Conservation (phyloP, 176 grass and related monocot species). For the Miscanthus lutarioriparius region DNA sequence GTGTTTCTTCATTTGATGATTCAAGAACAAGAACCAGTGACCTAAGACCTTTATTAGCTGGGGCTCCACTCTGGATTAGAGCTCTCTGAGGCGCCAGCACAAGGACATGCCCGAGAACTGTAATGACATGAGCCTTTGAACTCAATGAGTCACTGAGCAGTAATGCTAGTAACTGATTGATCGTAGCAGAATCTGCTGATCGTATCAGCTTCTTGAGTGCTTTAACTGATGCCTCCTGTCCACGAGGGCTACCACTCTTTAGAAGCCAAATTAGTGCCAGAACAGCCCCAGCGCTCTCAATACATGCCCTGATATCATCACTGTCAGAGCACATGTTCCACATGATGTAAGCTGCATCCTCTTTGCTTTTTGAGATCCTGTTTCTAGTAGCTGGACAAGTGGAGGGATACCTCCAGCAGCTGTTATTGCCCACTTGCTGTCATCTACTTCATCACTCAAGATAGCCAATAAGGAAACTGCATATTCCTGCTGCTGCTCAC, state of each 20-base stretch:
- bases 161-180: slow-evolving; percentile 91
- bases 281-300: slow-evolving; percentile 85
- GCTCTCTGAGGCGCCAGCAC: slow-evolving; percentile 71
- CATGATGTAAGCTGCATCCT: slow-evolving; percentile 82
- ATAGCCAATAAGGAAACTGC: slow-evolving; percentile 85
- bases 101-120: slow-evolving; percentile 93
- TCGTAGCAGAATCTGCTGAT: slow-evolving; percentile 74
- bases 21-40: slow-evolving; percentile 84
- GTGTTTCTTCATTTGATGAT: slow-evolving; percentile 78
- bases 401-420: slow-evolving; percentile 98
- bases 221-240: slow-evolving; percentile 84
- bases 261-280: slow-evolving; percentile 85
- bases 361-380: slow-evolving; percentile 87
- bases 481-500: slow-evolving; percentile 95
- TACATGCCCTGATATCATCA: slow-evolving; percentile 94
- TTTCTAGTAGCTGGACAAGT: slow-evolving; percentile 85
- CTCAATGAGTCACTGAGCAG: slow-evolving; percentile 67
- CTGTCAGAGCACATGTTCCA: slow-evolving; percentile 92
- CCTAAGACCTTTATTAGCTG: slow-evolving; percentile 85
- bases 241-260: slow-evolving; percentile 63
- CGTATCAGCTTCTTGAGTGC: slow-evolving; percentile 82
- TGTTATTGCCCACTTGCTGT: slow-evolving; percentile 97
- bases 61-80: slow-evolving; percentile 70
- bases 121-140: slow-evolving; percentile 79
- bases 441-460: slow-evolving; percentile 92